Conservation (phyloP, 2,329 filamentous ascomycete genomes). For the Aurifilum marmelostoma region DNA sequence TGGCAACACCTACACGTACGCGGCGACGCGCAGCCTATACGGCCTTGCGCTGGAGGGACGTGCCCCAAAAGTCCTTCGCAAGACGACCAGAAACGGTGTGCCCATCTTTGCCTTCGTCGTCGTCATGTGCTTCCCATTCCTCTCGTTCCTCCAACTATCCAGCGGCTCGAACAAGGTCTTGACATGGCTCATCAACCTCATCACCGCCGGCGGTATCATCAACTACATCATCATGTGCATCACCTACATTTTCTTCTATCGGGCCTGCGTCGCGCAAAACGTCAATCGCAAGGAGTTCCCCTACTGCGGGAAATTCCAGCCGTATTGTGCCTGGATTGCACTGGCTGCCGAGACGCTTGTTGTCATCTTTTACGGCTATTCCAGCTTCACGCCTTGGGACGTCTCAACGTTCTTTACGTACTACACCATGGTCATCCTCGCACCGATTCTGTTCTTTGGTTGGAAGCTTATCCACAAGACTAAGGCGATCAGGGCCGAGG, state of each 20-base stretch:
- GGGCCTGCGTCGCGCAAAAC: slow-evolving; percentile 26
- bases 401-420: slow-evolving; percentile 44
- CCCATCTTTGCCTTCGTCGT: slow-evolving; percentile 61
- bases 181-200: slow-evolving; percentile 58
- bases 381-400: slow-evolving; percentile 37
- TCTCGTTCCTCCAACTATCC: slow-evolving; percentile 34
- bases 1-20: slow-evolving; percentile 30
- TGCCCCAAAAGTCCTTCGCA: slow-evolving; percentile 49
- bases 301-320: slow-evolving; percentile 62
- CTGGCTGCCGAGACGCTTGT: slow-evolving; percentile 47
- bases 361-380: slow-evolving; percentile 59
- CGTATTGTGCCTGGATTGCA: slow-evolving; percentile 57
- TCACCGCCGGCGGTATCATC: slow-evolving; percentile 62
- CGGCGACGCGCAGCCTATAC: slow-evolving; percentile 29
- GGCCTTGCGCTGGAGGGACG: slow-evolving; percentile 29
- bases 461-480: slow-evolving; percentile 70
- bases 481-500: slow-evolving; percentile 52
- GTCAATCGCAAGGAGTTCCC: slow-evolving; percentile 52
- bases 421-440: slow-evolving; percentile 62
- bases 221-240: slow-evolving; percentile 58
- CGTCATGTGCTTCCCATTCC: slow-evolving; percentile 56
- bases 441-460: slow-evolving; percentile 56
- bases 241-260: slow-evolving; percentile 30
- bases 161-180: slow-evolving; percentile 26
- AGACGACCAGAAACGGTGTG: slow-evolving; percentile 63